These are phyloP conservation scores for Chrysanthemum makinoi DNA, from an alignment of 129 eudicot genomes.

Conservation along the genomic window DNA sequence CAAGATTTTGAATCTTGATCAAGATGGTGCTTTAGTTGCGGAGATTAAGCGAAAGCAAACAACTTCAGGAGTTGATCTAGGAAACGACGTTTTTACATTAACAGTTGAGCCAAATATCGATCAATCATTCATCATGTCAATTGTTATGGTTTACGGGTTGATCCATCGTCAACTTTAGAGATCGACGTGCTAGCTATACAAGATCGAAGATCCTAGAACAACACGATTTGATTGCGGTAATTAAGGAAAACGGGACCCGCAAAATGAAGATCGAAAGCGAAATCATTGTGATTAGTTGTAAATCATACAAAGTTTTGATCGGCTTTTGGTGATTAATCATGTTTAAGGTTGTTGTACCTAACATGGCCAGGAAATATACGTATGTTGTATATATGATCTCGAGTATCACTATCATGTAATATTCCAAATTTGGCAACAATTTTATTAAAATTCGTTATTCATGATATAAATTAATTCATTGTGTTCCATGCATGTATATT, in stretches of 20 bases:
- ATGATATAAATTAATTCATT: constrained; percentile 1
- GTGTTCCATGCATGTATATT: not conserved
- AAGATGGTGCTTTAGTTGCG: constrained; percentile 32
- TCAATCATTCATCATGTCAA: constrained; percentile 63
- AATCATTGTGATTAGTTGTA: constrained; percentile 34
- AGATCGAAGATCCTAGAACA: not conserved
- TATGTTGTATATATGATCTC: constrained; percentile 11
- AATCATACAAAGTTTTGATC: constrained; percentile 35
- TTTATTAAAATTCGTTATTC: constrained; percentile 14
- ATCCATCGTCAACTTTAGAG: constrained; percentile 45
- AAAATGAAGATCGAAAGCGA: constrained; percentile 31
- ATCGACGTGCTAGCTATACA: not conserved
- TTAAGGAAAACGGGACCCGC: constrained; percentile 22
- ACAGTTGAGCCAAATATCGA: constrained; percentile 52
- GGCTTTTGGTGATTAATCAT: constrained; percentile 34
- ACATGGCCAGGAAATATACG: constrained; percentile 18
- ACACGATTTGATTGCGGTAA: constrained; percentile 31
- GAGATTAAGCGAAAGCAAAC: constrained; percentile 58
- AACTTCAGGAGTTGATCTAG: constrained; percentile 47
- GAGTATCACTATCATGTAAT: constrained; percentile 18
- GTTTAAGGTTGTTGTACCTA: constrained; percentile 29
- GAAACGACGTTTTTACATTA: constrained; percentile 61
- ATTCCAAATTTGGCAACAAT: constrained; percentile 21
- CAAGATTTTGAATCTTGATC: constrained; percentile 43
- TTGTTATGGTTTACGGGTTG: constrained; percentile 54